Percentiles rank a stretch among this genome's conserved stretches.
phyloP scores from a whole-genome alignment of 1,139 yeast genomes.

The Geotrichum histeridarum region DNA sequence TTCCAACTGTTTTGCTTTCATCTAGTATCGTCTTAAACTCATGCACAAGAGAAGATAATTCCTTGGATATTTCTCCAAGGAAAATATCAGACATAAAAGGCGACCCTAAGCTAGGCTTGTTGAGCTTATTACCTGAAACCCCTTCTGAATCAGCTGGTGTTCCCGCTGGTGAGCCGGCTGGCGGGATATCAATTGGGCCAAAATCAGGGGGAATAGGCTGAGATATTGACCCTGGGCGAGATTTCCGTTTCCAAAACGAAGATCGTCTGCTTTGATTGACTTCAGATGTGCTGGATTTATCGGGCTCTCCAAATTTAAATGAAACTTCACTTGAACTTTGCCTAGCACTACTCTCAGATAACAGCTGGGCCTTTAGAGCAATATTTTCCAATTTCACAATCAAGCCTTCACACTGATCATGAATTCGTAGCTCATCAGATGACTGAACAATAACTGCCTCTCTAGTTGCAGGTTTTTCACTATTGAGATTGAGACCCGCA shows the following conservation, averaged over 20 bases:
- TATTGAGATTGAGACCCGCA: no score
- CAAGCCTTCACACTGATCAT: no score
- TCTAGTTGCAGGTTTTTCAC: no score
- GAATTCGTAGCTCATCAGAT: no score
- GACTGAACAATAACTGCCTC: no score
- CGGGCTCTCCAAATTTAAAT: no score
- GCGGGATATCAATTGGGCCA: slow-evolving; percentile 4
- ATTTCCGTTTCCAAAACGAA: slow-evolving; percentile 15
- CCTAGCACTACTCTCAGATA: no score
- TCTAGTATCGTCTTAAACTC: not conserved
- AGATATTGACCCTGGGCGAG: slow-evolving; percentile 5
- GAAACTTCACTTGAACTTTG: no score
- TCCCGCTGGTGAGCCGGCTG: not conserved
- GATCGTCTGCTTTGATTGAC: slow-evolving; percentile 7
- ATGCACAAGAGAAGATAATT: not conserved
- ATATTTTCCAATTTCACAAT: no score
- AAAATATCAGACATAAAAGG: not conserved
- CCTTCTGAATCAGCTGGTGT: not conserved
- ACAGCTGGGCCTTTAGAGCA: no score
- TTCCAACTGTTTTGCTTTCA: not conserved
- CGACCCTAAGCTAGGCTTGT: not conserved
- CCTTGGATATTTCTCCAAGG: not conserved
- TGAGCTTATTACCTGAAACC: no score
- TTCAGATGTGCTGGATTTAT: not conserved
- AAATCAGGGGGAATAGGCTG: slow-evolving; percentile 3